These are phyloP conservation scores for Chaetomium tenue DNA, from an alignment of 495 filamentous ascomycete species.

Conservation along the genomic window DNA sequence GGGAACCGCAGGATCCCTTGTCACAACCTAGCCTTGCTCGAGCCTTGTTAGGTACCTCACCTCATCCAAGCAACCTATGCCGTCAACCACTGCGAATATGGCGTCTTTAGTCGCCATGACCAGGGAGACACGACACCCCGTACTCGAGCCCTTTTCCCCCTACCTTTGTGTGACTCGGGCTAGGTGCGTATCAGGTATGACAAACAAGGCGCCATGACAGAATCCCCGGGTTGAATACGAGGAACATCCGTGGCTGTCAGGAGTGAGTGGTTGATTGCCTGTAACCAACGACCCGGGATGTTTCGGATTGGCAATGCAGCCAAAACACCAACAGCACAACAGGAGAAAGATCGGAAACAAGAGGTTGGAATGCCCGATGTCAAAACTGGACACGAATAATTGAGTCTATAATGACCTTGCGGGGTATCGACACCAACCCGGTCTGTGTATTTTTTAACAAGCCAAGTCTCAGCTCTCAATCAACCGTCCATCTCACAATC, in stretches of 20 bases:
- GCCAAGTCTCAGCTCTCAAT: not conserved
- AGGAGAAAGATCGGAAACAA: not conserved
- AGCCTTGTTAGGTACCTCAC: not conserved
- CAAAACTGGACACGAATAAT: not conserved
- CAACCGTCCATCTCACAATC: not conserved
- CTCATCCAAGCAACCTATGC: not conserved
- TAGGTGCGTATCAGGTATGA: slow-evolving; percentile 9
- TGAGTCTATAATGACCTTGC: not conserved
- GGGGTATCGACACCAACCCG: not conserved
- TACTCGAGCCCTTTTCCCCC: not conserved
- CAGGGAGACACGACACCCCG: not conserved
- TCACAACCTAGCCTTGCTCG: no score
- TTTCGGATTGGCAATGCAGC: not conserved
- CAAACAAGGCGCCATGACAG: not conserved
- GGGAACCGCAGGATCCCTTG: not conserved
- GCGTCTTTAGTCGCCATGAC: slow-evolving; percentile 6
- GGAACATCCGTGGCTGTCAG: not conserved
- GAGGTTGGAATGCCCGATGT: not conserved
- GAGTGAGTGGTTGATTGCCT: not conserved
- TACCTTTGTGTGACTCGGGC: slow-evolving; percentile 2
- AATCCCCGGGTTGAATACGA: slow-evolving; percentile 6
- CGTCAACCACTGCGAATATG: slow-evolving; percentile 9
- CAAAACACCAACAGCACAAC: not conserved
- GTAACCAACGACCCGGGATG: not conserved
- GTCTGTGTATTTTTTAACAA: not conserved